A percentile compares a stretch with the other conserved stretches of the same genome.
phyloP scores from a whole-genome alignment of 331 rosid genomes.

The Ulmus americana region DNA sequence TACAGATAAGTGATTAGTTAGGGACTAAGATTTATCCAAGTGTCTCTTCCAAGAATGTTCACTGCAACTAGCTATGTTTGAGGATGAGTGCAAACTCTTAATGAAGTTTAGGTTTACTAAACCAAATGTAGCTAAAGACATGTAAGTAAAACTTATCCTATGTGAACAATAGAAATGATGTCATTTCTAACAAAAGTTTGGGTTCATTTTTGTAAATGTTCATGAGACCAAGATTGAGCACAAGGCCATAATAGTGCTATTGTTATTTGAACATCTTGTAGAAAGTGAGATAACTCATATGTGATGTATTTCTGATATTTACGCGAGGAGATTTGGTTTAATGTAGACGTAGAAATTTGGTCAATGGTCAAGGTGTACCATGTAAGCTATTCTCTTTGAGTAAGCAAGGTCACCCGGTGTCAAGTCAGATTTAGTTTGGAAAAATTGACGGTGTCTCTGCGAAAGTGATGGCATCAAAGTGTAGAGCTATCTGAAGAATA shows the following conservation, averaged over 20 bases:
- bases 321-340: neutral
- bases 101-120: neutral
- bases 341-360: too few relatives aligned
- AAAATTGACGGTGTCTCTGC: too few relatives aligned
- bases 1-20: too few relatives aligned
- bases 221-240: slow-evolving; percentile 9
- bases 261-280: neutral
- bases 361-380: too few relatives aligned
- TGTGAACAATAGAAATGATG: slow-evolving; percentile 10
- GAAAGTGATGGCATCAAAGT: too few relatives aligned
- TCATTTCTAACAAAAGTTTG: neutral
- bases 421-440: too few relatives aligned
- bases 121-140: neutral
- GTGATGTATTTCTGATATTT: neutral
- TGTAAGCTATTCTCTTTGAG: too few relatives aligned
- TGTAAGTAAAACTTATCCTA: neutral
- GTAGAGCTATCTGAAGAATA: too few relatives aligned
- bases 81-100: neutral
- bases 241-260: slow-evolving; percentile 5
- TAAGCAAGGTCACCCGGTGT: too few relatives aligned
- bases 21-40: too few relatives aligned
- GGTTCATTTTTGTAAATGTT: slow-evolving; percentile 3
- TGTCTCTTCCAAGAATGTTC: neutral
- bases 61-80: neutral
- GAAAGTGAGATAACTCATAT: neutral